Percentiles rank a stretch among this genome's conserved stretches.
These are phyloP conservation scores for Fusarium sp. DNA, from an alignment of 2,329 filamentous ascomycete species.

Conservation along the genomic window DNA sequence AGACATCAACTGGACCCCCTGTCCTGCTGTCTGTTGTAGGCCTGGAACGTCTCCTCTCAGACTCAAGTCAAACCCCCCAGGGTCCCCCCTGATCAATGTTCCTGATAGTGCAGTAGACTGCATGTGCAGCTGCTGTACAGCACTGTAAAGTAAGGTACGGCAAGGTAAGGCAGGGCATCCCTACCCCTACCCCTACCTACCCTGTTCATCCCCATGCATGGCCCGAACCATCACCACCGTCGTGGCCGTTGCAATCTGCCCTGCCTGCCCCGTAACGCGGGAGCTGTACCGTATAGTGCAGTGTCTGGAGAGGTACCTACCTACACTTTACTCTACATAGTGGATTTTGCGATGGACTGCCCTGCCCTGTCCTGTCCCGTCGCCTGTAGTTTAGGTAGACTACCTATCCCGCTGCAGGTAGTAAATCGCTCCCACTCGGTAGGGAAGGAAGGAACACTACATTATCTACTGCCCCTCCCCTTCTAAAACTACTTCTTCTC, in stretches of 20 bases:
- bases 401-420: slow-evolving; percentile 6
- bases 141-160: slow-evolving; percentile 2
- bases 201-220: slow-evolving; percentile 27
- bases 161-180: slow-evolving; percentile 4
- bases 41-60: slow-evolving; percentile 33
- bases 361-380: neutral
- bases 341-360: slow-evolving; percentile 9
- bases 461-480: slow-evolving; percentile 48
- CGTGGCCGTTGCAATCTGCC: slow-evolving; percentile 49
- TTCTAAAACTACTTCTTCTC: slow-evolving; percentile 45
- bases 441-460: slow-evolving; percentile 12
- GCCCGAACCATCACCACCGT: slow-evolving; percentile 48
- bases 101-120: too few relatives aligned
- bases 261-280: slow-evolving; percentile 42
- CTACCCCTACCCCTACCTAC: slow-evolving; percentile 9
- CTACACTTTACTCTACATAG: slow-evolving; percentile 25
- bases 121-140: neutral
- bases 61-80: slow-evolving; percentile 7
- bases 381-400: neutral
- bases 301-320: neutral
- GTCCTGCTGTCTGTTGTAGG: slow-evolving; percentile 9
- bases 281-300: slow-evolving; percentile 10
- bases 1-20: slow-evolving; percentile 19
- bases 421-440: neutral
- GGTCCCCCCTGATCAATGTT: slow-evolving; percentile 18